Evolutionary conservation across 257 asterid species (phyloP).

Genomic region (Solanum virginianum): DNA sequence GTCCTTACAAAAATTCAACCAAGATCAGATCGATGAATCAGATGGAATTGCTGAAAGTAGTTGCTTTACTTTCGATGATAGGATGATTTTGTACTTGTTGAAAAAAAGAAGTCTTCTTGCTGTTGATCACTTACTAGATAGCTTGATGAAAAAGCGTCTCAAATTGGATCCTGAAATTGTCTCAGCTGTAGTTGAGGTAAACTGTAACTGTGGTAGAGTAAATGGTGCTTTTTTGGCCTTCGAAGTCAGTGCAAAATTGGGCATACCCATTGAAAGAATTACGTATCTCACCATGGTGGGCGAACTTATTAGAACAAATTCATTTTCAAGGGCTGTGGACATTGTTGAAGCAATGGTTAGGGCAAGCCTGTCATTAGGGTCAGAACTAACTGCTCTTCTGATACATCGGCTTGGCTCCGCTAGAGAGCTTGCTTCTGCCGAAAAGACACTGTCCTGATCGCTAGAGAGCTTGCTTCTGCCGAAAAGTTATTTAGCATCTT

Average conservation of each 20-base stretch:
- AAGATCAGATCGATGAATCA: not conserved
- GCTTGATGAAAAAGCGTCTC: conserved; percentile 26
- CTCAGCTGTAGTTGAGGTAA: conserved; percentile 48
- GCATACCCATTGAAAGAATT: conserved; percentile 33
- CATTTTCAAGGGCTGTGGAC: conserved; percentile 36
- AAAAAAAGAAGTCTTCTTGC: conserved; percentile 46
- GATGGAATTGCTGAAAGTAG: not conserved
- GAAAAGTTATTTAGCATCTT: conserved; percentile 43
- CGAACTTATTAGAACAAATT: conserved; percentile 41
- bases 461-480: conserved; percentile 36
- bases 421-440: conserved; percentile 36
- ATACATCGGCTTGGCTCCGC: conserved; percentile 60
- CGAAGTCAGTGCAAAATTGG: conserved; percentile 34
- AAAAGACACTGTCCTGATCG: too few species aligned
- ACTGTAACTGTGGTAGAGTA: conserved; percentile 24
- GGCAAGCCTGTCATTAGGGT: conserved; percentile 54
- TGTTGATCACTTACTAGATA: conserved; percentile 50
- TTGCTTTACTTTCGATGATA: conserved; percentile 20
- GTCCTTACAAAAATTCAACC: conserved; percentile 14
- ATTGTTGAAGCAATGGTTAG: conserved; percentile 43
- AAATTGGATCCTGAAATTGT: conserved; percentile 29
- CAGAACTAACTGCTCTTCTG: conserved; percentile 48
- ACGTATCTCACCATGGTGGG: conserved; percentile 62
- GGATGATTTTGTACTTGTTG: conserved; percentile 28
- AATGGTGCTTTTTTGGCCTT: conserved; percentile 54